Evolutionary conservation across 331 rosid genomes (phyloP), one percentile per base, ranked within the genome.

Genomic region (Malus hybrid): DNA sequence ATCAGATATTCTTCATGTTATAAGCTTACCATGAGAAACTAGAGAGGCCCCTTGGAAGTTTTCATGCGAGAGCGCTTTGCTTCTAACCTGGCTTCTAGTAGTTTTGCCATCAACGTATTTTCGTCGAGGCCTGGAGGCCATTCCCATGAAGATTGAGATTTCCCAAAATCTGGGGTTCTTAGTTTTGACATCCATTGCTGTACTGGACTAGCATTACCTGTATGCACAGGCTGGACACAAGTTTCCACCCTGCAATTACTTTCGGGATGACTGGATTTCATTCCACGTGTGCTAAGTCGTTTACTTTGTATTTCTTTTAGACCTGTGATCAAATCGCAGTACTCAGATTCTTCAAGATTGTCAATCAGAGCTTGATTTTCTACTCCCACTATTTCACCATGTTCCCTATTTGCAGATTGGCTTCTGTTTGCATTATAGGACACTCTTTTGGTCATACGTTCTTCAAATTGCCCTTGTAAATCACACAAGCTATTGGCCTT

Each of bases 31-130:
- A 19, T 31, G 48, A 18, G 29, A 57, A 74, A 76, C 74, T 84
- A 83, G 55, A 80, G 12, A n/a, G 80, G 77, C 63, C 76, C 82
- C 57, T 72, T 82, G 64, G 74, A 67, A 34, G 57, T 44, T 83
- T 80, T 87, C 19, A 85, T 56, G 66, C 80, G 88, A 69, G 68
- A 74, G 50, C 28, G 84, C 78, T 86, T 86, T 72, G 78, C 80
- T 79, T 90, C 97, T 72, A 90, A 78, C 82, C 97, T 88, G 65
- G 96, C 97, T 81, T 87, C 94, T 18, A 90, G 87, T n/a, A 93
- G 81, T 75, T 93, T 90, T 71, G 96, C 93, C 91, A 93, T 82
- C 89, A 93, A 85, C 27, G 96, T 87, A 81, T 90, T 80, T 75
- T 93, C 94, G 48, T 88, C 83, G 10, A 90, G 76, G 55, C 86